Evolutionary conservation across 371 early-diverging fungal species (phyloP), one percentile per base, ranked within the genome.

Genomic region (Mortierella polycephala): DNA sequence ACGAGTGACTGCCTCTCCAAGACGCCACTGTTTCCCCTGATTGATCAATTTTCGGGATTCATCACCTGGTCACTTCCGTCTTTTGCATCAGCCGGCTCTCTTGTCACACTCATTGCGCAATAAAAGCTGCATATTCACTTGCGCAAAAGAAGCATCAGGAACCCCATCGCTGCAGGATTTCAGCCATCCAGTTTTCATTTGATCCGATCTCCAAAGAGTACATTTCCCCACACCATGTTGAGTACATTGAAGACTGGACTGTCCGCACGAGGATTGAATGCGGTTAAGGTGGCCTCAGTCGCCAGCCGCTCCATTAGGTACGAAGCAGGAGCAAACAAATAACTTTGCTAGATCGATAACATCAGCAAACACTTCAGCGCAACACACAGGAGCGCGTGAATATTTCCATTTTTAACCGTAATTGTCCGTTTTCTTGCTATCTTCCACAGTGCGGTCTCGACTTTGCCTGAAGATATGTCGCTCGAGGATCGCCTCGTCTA

Each of bases 401-500:
- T 44, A 20, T 39, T 51, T 44, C 13, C 51, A 52, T 21, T 23
- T 13, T 47, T 64, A 23, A 8, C 47, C 20, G 13, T 57, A 21
- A 20, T 9, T 21, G 39, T 20, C 13, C 40, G 5, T 42, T 40
- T 39, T 44, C 55, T 23, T 68, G 4, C 30, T 7, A 30, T 39
- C 40, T 11, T 30, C 9, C 5, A 53, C 47, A 68, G 71, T 41
- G 37, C 54, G n/a, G 57, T 37, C 14, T 9, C 21, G 30, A 58
- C 56, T 6, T 47, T 73, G 46, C 69, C 74, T 23, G 80, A 79
- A 47, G 56, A 47, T 20, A 64, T 79, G 57, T 73, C 80, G 30
- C 62, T 62, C 42, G 73, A 79, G 54, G 80, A 79, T 60, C 74
- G 73, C 40, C 74, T 73, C 40, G 74, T 79, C 2, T 79, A 79